Evolutionary conservation across 306 rosid genomes (phyloP), one percentile per base, ranked within the genome.

Genomic region (Abrus pulchellus): DNA sequence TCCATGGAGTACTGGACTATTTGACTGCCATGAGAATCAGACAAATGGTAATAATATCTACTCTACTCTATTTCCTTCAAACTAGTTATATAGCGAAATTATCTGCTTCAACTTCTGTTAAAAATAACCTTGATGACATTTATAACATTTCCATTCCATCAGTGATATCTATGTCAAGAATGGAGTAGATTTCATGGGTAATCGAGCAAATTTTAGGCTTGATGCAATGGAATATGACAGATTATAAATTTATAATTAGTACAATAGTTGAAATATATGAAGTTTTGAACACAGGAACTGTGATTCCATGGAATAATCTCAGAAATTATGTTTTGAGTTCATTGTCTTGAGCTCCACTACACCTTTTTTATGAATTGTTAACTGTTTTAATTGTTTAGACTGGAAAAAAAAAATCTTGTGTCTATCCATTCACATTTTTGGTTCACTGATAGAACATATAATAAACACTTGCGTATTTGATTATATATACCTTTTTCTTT

Each of bases 21-120:
- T 90, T 74, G 94, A 90, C 49, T 86, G 94, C 64, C 89, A 89
- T 72, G 91, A 87, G 78, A 80, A 91, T 83, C 85, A 91, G 62
- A 85, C 91, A 66, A 91, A 91, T 56, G 92, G 90, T 91, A 87
- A 52, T 50, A 36, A n/a, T n/a, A n/a, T 70, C 38, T 54, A 30
- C 34, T 56, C 28, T 48, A 29, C 6, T 63, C 72, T 55, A 3
- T 2, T 9, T 80, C 29, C 52, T 74, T 30, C 43, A 28, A 43
- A 38, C 36, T 50, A 8, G 49, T 41, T 72, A 28, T 61, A 12
- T 64, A 20, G 30, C 33, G 33, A 34, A 10, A 48, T 72, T 20
- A 36, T 54, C 9, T 33, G 34, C n/a, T 80, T 63, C 64, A 73
- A 63, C 20, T 9, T 43, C 32, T 14, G 8, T 13, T 54, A 8